Evolutionary conservation across 176 grass and related monocot species (phyloP), one percentile per base, ranked within the genome.

Genomic region (Paspalum vaginatum): DNA sequence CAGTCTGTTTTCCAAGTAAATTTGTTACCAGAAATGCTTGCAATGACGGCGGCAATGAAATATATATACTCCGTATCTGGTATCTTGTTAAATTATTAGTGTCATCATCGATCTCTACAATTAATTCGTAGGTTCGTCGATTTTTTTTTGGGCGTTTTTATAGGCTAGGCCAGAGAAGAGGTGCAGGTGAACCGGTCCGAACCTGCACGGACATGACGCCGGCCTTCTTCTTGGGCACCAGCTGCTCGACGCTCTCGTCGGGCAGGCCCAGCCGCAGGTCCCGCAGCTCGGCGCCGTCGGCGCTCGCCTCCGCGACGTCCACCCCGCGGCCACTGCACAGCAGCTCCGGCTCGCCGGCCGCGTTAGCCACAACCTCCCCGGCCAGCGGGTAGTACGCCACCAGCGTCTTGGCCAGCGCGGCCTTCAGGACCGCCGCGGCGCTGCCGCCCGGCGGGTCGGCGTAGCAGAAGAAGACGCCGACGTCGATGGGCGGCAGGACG

Each of bases 391-490:
- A 93, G 88, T 91, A 91, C 52, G 75, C 21, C 58, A 88, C 73
- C 64, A 93, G 91, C 37, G 62, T 75, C 72, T 91, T 81, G 8
- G 83, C 86, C 62, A 93, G 62, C 41, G 90, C 83, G 16, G 76
- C 80, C 78, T 88, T 93, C 5, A 97, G 91, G 47, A 9, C 66
- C 1, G 46, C 21, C 13, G 69, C 45, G 1, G 85, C 57, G 66
- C n/a, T 7, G 44, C 22, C 0, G 22, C 67, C 43, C 0, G 20
- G 12, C 8, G 13, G 12, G 45, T 17, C 14, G 4, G 22, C 24
- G 68, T 93, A 97, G 81, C 94, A 97, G 61, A 91, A 65, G 90
- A 97, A 91, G 75, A 97, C 80, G 75, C 93, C 67, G 44, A 93
- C 83, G 17, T 89, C 68, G 9, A 93, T 64, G 50, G 83, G 71